These are phyloP conservation scores for Ogataea philodendri DNA, from an alignment of 805 yeast species.

Conservation along the genomic window DNA sequence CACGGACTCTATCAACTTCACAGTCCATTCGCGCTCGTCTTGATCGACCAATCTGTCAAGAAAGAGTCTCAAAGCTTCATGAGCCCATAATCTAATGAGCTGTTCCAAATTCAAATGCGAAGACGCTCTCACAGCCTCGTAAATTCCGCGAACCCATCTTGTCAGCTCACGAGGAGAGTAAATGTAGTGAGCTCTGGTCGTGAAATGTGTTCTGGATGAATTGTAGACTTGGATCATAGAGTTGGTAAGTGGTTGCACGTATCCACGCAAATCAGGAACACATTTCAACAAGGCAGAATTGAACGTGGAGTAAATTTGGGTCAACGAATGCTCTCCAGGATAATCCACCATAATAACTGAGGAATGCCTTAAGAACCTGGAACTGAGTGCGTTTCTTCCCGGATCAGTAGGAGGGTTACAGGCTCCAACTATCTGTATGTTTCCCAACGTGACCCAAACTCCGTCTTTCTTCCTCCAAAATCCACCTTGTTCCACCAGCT, in stretches of 20 bases:
- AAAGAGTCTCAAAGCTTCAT: slow-evolving; percentile 78
- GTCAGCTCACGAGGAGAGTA: slow-evolving; percentile 91
- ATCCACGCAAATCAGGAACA: slow-evolving; percentile 60
- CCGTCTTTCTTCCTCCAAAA: slow-evolving; percentile 66
- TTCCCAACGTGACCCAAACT: slow-evolving; percentile 63
- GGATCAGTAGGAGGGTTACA: slow-evolving; percentile 86
- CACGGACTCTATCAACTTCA: slow-evolving; percentile 33
- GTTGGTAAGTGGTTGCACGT: slow-evolving; percentile 46
- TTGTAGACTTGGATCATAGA: slow-evolving; percentile 68
- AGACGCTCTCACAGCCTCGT: slow-evolving; percentile 33
- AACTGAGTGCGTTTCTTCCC: slow-evolving; percentile 60
- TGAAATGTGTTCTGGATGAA: slow-evolving; percentile 41
- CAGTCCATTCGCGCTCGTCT: slow-evolving; percentile 51
- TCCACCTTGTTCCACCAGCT: slow-evolving; percentile 68
- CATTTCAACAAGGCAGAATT: slow-evolving; percentile 53
- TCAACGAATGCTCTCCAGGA: slow-evolving; percentile 62
- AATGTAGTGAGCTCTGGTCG: slow-evolving; percentile 58
- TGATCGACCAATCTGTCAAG: slow-evolving; percentile 61
- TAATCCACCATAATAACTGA: slow-evolving; percentile 72
- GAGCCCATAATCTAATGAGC: slow-evolving; percentile 67
- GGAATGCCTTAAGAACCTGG: slow-evolving; percentile 65
- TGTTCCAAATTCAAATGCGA: slow-evolving; percentile 37
- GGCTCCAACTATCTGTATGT: slow-evolving; percentile 88
- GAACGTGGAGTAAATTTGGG: slow-evolving; percentile 65
- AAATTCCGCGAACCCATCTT: slow-evolving; percentile 79